phyloP scores from a whole-genome alignment of 1,139 yeast species.

The Pneumocystis oryctolagi region DNA sequence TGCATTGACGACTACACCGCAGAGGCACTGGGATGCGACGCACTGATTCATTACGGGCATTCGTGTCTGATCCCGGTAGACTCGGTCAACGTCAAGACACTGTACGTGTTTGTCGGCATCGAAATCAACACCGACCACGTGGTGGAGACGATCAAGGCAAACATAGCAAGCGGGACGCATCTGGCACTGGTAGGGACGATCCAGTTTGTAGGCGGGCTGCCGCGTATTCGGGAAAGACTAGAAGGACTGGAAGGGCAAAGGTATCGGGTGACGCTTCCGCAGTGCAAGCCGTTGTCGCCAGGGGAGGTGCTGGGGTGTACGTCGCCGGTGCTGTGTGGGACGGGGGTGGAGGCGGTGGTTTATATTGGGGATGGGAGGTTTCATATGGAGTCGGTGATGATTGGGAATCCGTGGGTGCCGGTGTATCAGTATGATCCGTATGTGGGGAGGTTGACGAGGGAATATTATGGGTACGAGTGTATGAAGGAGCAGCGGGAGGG shows the following conservation, averaged over 20 bases:
- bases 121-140: slow-evolving; percentile 74
- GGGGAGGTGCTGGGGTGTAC: slow-evolving; percentile 97
- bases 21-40: slow-evolving; percentile 79
- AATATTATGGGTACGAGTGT: slow-evolving; percentile 73
- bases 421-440: slow-evolving; percentile 94
- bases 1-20: slow-evolving; percentile 97
- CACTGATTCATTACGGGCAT: slow-evolving; percentile 92
- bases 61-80: slow-evolving; percentile 94
- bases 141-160: slow-evolving; percentile 54
- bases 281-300: slow-evolving; percentile 78
- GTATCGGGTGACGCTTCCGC: slow-evolving; percentile 56
- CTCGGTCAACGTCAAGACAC: slow-evolving; percentile 71
- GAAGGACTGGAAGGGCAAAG: slow-evolving; percentile 16
- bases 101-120: slow-evolving; percentile 91
- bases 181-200: slow-evolving; percentile 85
- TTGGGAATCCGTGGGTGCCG: slow-evolving; percentile 82
- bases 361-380: slow-evolving; percentile 95
- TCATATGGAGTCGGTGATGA: slow-evolving; percentile 92
- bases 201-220: slow-evolving; percentile 90
- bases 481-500: slow-evolving; percentile 57
- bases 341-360: slow-evolving; percentile 60
- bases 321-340: slow-evolving; percentile 57
- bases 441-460: slow-evolving; percentile 76
- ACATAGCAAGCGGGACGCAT: slow-evolving; percentile 47
- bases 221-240: slow-evolving; percentile 50